Evolutionary conservation across 106 monocot genomes (phyloP).

Genomic region (Posidonia australis): DNA sequence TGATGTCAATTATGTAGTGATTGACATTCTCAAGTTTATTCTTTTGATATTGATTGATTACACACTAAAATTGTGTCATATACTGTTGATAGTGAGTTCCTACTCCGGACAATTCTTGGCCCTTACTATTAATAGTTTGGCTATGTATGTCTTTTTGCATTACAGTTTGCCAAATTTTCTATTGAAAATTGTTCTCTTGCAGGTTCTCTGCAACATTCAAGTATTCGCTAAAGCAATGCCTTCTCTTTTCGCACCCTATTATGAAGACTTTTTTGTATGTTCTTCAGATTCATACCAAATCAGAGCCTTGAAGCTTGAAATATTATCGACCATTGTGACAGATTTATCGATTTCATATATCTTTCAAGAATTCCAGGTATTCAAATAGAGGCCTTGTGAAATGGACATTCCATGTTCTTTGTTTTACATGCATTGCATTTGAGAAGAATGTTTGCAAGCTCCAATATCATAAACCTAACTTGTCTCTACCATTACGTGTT

Average conservation of each 20-base stretch:
- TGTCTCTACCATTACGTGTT: not conserved
- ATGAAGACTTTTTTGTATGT: constrained; percentile 80
- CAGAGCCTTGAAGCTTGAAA: constrained; percentile 75
- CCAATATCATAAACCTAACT: not conserved
- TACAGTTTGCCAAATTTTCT: not conserved
- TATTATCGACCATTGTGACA: constrained; percentile 68
- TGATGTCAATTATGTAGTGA: no score
- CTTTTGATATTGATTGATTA: no score
- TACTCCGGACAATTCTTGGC: no score
- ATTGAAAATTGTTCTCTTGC: constrained; percentile 5
- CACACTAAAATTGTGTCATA: no score
- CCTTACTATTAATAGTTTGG: not conserved
- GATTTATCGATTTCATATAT: constrained; percentile 56
- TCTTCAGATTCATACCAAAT: constrained; percentile 64
- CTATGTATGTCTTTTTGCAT: not conserved
- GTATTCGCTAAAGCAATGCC: constrained; percentile 71
- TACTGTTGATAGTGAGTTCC: no score
- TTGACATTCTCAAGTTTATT: no score
- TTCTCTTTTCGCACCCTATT: constrained; percentile 61
- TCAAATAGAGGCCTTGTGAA: not conserved
- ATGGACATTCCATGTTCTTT: not conserved
- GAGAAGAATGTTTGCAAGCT: not conserved
- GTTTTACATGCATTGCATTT: not conserved
- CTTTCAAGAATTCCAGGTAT: constrained; percentile 91
- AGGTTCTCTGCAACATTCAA: constrained; percentile 86